Evolutionary conservation across 495 filamentous ascomycete genomes (phyloP).

Genomic region (Antarctomyces pellizariae): DNA sequence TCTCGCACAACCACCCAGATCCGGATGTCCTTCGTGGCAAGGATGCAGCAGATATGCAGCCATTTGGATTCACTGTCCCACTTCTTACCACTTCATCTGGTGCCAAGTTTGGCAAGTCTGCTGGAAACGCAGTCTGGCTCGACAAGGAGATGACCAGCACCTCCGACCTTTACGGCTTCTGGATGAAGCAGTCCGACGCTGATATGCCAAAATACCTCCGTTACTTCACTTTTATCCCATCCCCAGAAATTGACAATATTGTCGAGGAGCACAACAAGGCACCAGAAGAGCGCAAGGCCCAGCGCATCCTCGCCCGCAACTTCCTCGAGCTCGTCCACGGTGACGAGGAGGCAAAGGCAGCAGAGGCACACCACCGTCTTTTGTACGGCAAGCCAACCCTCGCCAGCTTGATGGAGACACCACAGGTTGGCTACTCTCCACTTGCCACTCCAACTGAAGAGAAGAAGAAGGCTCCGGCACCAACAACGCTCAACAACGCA

Average conservation of each 20-base stretch:
- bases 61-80: slow-evolving; percentile 74
- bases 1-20: slow-evolving; percentile 29
- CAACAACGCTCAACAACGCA: slow-evolving; percentile 11
- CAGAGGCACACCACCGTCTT: slow-evolving; percentile 31
- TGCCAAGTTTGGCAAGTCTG: slow-evolving; percentile 84
- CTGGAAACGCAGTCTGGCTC: slow-evolving; percentile 88
- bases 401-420: slow-evolving; percentile 1
- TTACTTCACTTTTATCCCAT: slow-evolving; percentile 73
- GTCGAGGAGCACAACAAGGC: slow-evolving; percentile 42
- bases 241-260: slow-evolving; percentile 32
- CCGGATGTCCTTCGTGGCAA: slow-evolving; percentile 8
- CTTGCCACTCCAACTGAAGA: neutral
- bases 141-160: slow-evolving; percentile 53
- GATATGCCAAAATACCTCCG: slow-evolving; percentile 61
- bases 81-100: slow-evolving; percentile 68
- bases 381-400: slow-evolving; percentile 20
- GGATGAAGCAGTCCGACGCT: slow-evolving; percentile 59
- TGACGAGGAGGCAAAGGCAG: slow-evolving; percentile 25
- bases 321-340: slow-evolving; percentile 65
- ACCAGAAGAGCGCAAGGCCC: slow-evolving; percentile 48
- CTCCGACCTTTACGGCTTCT: slow-evolving; percentile 77
- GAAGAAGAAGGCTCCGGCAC: neutral
- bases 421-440: slow-evolving; percentile 1
- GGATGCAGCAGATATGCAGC: slow-evolving; percentile 15
- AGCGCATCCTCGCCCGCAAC: slow-evolving; percentile 60